phyloP scores from a whole-genome alignment of 129 eudicot genomes.

The Flaveria sonorensis region DNA sequence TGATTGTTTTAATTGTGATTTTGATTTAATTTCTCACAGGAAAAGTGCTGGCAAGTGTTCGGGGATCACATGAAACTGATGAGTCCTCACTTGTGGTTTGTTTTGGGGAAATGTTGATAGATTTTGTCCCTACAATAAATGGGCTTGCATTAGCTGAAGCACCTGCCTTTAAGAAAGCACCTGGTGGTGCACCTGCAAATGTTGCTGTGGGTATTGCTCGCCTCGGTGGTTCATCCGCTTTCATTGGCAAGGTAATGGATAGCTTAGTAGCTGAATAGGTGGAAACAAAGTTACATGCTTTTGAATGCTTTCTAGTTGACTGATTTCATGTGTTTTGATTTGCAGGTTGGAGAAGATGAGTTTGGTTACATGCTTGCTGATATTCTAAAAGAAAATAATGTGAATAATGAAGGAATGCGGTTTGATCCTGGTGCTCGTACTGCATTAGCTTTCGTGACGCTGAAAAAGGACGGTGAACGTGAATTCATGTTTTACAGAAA shows the following conservation, averaged over 20 bases:
- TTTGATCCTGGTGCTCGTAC: slow-evolving; percentile 99
- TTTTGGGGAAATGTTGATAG: slow-evolving; percentile 96
- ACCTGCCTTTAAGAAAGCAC: slow-evolving; percentile 93
- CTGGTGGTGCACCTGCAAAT: slow-evolving; percentile 99
- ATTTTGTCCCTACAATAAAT: slow-evolving; percentile 86
- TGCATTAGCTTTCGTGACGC: slow-evolving; percentile 90
- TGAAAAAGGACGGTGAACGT: slow-evolving; percentile 84
- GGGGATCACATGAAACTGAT: slow-evolving; percentile 49
- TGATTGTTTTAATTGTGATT: neutral
- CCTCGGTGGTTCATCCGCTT: slow-evolving; percentile 93
- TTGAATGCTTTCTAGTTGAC: neutral
- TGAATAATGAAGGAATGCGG: slow-evolving; percentile 88
- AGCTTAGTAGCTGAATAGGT: neutral
- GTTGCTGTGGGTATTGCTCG: slow-evolving; percentile 98
- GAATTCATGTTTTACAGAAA: slow-evolving; percentile 98
- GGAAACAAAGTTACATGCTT: neutral
- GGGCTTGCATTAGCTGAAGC: slow-evolving; percentile 95
- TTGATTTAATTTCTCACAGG: slow-evolving; percentile 36
- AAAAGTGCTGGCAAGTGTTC: slow-evolving; percentile 51
- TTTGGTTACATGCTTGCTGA: slow-evolving; percentile 98
- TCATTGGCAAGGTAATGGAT: slow-evolving; percentile 81
- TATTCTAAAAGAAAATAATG: slow-evolving; percentile 85
- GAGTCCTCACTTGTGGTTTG: slow-evolving; percentile 89
- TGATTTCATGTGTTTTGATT: slow-evolving; percentile 9
- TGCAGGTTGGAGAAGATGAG: slow-evolving; percentile 96